Conservation (phyloP, 192 early-diverging fungal species). For the Coemansia erecta region DNA sequence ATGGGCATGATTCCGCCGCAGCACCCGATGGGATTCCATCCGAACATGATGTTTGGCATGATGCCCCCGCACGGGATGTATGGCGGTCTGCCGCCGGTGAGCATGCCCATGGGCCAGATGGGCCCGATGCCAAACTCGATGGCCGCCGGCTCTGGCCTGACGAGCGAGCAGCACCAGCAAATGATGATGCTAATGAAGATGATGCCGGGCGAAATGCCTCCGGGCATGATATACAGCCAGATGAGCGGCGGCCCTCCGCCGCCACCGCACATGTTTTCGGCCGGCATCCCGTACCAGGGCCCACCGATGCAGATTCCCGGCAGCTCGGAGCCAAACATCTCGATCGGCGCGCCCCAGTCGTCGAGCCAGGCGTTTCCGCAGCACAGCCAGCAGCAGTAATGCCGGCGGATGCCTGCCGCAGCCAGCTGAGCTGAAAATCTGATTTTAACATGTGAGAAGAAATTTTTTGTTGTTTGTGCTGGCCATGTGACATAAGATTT, state of each 20-base stretch:
- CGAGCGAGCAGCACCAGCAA: slow-evolving; percentile 27
- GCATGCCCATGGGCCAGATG: slow-evolving; percentile 29
- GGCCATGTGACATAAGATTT: neutral
- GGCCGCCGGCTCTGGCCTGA: neutral
- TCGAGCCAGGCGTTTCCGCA: neutral
- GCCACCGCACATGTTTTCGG: slow-evolving; percentile 30
- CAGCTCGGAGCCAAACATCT: neutral
- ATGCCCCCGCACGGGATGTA: slow-evolving; percentile 44
- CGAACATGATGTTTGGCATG: slow-evolving; percentile 50
- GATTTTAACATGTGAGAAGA: neutral
- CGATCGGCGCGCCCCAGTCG: neutral
- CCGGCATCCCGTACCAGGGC: slow-evolving; percentile 14
- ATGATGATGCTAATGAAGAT: slow-evolving; percentile 47
- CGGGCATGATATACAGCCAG: slow-evolving; percentile 34
- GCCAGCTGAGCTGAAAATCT: neutral
- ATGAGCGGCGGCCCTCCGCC: slow-evolving; percentile 22
- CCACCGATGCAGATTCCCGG: neutral
- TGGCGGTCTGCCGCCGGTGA: slow-evolving; percentile 29
- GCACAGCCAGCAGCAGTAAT: neutral
- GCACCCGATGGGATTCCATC: slow-evolving; percentile 39
- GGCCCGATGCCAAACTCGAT: slow-evolving; percentile 13
- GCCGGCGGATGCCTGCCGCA: neutral
- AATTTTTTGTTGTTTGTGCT: too few species aligned
- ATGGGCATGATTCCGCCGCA: slow-evolving; percentile 42
- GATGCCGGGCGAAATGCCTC: slow-evolving; percentile 27